Base-by-base conservation (phyloP, 495 filamentous ascomycete species). In the Articulospora tetracladia region DNA sequence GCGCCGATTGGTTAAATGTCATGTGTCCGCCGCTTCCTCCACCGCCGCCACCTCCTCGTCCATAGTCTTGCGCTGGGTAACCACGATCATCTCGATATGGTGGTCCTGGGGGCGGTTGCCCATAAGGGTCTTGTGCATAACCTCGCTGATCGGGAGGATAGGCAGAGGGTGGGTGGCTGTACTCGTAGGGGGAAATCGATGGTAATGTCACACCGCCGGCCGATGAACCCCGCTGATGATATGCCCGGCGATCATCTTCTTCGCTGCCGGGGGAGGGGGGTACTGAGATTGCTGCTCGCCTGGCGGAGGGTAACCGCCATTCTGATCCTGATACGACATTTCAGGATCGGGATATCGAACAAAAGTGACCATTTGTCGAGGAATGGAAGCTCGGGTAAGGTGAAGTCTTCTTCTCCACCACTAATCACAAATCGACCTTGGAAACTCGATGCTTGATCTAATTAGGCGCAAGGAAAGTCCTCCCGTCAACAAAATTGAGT, bases 1-100 rank as follows among this genome's bases (percentile, higher is more conserved):
- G 89, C 12, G 89, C 89, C 6, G 86, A 79, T 59, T 84, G 86
- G 32, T 66, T 66, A 55, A 67, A 69, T 25, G 58, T 53, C 64
- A 69, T 69, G 13, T 69, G 64, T 25, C 65, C 64, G 20, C 58
- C 46, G n/a, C n/a, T 44, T 8, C 39, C 39, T 6, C 30, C 30
- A 32, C 30, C 30, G 30, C 30, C 30, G n/a, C 39, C 39, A 20
- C 39, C 56, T 17, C 53, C 59, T 59, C 64, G 48, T 13, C 55
- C 59, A 60, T 69, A 67, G 34, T 69, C 64, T 28, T 60, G 53
- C 25, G 58, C 58, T 19, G 10, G 39, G 27, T 66, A 64, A 11
- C 36, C 62, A 41, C 64, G 61, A 13, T 65, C 64, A 46, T 67
- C 59, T 51, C 59, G 60, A 49, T 63, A 66, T 34, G 20, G 13